Base-by-base conservation (phyloP, 2,329 filamentous ascomycete genomes). In the Cryphonectria japonica region DNA sequence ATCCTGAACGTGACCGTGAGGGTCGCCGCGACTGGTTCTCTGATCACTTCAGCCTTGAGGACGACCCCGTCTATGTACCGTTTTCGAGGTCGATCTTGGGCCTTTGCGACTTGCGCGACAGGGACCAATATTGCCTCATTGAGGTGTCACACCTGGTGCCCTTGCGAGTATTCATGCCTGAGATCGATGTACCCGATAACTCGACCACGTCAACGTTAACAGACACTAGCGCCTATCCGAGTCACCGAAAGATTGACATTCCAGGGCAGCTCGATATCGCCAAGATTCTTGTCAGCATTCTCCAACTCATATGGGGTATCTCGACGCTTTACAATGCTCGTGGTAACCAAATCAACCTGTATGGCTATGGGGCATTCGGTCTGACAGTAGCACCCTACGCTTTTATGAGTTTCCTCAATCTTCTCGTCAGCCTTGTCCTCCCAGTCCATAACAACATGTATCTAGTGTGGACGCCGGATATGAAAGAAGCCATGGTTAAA, bases 321-420 rank as follows among this genome's bases (percentile, higher is more conserved):
- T 63, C 60, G 60, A 78, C 75, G 13, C 62, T 79, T 9, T 77
- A 78, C 67, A 70, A 73, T 7, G 69, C 75, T 11, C 70, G 75
- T 22, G 77, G 70, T 59, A 73, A 76, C 73, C 78, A 77, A 69
- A 64, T 80, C 59, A 61, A 74, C 3, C 64, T 54, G 9, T 78
- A 76, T 43, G 78, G 78, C 41, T 80, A 77, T 46, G 78, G 76
- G 0, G 77, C 78, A n/a, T 80, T 79, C 57, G 77, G 77, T 2
- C 73, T 79, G 19, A 76, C 78, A 0, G 77, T 78, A 5, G 67
- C 75, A 5, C 78, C 77, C 3, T 79, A 79, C 69, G 75, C 74
- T 5, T 64, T 78, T 68, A 79, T 79, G 78, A 77, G 75, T 22
- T 61, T 79, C 54, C 67, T 78, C 13, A 79, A 79, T 61, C 39